Percentiles rank a stretch among this genome's conserved stretches.
phyloP scores from a whole-genome alignment of 2,329 filamentous ascomycete species.

The Nemania serpens region DNA sequence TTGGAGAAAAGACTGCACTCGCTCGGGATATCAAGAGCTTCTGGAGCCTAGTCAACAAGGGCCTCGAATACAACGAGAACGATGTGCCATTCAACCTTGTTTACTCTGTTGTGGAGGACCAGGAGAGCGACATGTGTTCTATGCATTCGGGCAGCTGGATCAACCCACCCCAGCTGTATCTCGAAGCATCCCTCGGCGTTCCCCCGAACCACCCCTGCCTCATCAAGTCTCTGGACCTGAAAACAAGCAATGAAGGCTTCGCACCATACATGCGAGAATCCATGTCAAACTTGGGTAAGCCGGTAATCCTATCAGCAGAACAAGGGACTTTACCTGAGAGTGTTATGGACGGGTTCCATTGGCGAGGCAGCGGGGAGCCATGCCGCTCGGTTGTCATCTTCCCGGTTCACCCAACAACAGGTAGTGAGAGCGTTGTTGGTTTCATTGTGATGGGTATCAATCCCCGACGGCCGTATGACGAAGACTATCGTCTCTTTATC shows the following conservation, averaged over 20 bases:
- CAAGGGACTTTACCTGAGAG: conserved; percentile 67
- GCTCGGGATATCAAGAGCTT: conserved; percentile 76
- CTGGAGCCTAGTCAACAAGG: conserved; percentile 71
- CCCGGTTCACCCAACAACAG: conserved; percentile 75
- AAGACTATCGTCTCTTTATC: conserved; percentile 79
- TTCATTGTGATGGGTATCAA: conserved; percentile 82
- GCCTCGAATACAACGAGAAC: conserved; percentile 73
- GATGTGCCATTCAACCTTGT: conserved; percentile 79
- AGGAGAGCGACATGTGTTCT: conserved; percentile 72
- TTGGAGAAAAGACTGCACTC: conserved; percentile 74
- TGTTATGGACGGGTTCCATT: conserved; percentile 69
- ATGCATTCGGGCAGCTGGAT: conserved; percentile 69
- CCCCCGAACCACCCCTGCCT: conserved; percentile 66
- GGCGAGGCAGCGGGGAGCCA: conserved; percentile 72
- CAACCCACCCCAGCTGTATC: conserved; percentile 65
- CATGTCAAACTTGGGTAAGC: conserved; percentile 67
- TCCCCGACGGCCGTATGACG: conserved; percentile 76
- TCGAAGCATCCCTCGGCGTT: conserved; percentile 75
- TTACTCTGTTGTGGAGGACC: conserved; percentile 74
- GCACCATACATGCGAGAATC: conserved; percentile 76
- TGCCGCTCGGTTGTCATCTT: conserved; percentile 75
- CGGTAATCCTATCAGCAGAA: conserved; percentile 70
- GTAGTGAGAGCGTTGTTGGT: conserved; percentile 72
- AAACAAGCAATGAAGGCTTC: conserved; percentile 72
- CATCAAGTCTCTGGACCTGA: conserved; percentile 68